Percentiles rank a stretch among this genome's conserved stretches.
Evolutionary conservation across 768 basidiomycete species (phyloP).

Genomic region (Mycena alexandri): DNA sequence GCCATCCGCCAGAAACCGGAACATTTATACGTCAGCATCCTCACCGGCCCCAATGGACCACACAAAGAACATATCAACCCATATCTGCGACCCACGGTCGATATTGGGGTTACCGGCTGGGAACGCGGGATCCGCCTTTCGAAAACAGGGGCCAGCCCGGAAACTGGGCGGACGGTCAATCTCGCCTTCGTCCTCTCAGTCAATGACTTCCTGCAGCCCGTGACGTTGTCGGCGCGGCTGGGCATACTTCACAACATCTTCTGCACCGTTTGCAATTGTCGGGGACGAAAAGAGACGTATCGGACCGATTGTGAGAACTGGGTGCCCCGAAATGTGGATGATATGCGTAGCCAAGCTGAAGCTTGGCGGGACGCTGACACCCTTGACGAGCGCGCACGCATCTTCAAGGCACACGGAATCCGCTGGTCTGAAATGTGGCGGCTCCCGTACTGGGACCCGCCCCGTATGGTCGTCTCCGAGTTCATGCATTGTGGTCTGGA

Average conservation of each 20-base stretch:
- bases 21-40: constrained; percentile 44
- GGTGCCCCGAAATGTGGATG: constrained; percentile 14
- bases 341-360: constrained; percentile 28
- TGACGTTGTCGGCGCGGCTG: too few relatives aligned
- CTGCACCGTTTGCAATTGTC: constrained; percentile 40
- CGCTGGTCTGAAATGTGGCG: constrained; percentile 42
- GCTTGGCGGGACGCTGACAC: too few relatives aligned
- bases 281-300: constrained; percentile 18
- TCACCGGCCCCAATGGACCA: constrained; percentile 43
- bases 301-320: constrained; percentile 31
- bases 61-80: constrained; percentile 39
- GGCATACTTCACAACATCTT: constrained; percentile 35
- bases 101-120: too few relatives aligned
- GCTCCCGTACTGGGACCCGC: constrained; percentile 46
- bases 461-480: constrained; percentile 33
- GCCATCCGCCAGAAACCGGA: constrained; percentile 42
- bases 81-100: constrained; percentile 43
- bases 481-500: constrained; percentile 23
- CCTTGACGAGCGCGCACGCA: too few relatives aligned
- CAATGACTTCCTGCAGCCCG: too few relatives aligned
- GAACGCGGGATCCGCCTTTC: too few relatives aligned
- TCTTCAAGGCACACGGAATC: constrained; percentile 34
- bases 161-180: too few relatives aligned
- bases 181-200: too few relatives aligned
- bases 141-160: too few relatives aligned